Evolutionary conservation across 2,329 filamentous ascomycete species (phyloP), one percentile per base, ranked within the genome.

Genomic region (Clonostachys rosea): DNA sequence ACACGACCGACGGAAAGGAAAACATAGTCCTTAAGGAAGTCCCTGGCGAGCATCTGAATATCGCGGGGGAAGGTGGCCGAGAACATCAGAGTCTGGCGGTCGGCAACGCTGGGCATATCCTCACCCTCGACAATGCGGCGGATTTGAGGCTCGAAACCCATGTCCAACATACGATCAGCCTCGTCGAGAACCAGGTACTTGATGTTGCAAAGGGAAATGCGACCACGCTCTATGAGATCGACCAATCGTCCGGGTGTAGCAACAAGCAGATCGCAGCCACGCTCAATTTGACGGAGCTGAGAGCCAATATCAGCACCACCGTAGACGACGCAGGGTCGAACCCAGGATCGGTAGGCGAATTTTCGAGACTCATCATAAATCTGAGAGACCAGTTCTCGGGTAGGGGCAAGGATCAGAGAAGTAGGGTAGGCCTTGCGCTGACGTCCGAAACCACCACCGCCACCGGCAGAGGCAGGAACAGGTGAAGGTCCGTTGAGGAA

Each of bases 131-230:
- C 94, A 62, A 99, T 97, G 61, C 92, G 89, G 63, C 94, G 91
- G 66, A 99, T 99, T 76, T 99, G 94, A 62, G 94, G 94, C 79
- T 99, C 94, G 80, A 99, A 99, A 94, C 94, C 94, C 94, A 99
- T 99, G 81, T 99, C 94, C 80, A 99, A 81, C 94, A 99, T 99
- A 69, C 94, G 94, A 78, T 99, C 94, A 70, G 94, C 94, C 83
- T 99, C 94, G 61, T 99, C 94, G 47, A 99, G 89, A 60, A 99
- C 90, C 52, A 99, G 83, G 68, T 99, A 99, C 79, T 96, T 97
- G 81, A 99, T 99, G 81, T 96, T 96, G 71, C 86, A 83, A 47
- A 99, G 86, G 41, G 94, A 97, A 68, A 99, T 97, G 65, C 92
- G 90, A 64, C 94, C 94, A 79, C 94, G 90, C 80, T 97, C 94